Conservation (phyloP, 345 rosid genomes). For the Barbarea vulgaris region DNA sequence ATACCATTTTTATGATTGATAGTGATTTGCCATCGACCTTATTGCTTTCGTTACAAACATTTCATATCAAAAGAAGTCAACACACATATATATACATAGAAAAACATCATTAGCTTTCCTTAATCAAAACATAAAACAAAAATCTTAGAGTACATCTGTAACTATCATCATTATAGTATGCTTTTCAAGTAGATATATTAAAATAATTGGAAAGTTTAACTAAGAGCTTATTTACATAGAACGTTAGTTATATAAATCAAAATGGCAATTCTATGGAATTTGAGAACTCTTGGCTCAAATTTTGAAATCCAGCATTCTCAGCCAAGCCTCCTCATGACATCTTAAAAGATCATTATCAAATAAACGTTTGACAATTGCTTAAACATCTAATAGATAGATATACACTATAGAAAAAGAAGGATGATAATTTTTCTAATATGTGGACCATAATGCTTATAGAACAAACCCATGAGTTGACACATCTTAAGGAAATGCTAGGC, state of each 20-base stretch:
- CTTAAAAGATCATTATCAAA: neutral
- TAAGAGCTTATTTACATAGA: neutral
- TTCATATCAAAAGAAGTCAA: slow-evolving; percentile 35
- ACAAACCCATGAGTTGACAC: neutral
- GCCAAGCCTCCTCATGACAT: neutral
- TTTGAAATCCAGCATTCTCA: neutral
- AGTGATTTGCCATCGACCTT: slow-evolving; percentile 31
- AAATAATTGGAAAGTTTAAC: neutral
- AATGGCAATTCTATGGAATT: neutral
- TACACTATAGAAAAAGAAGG: neutral
- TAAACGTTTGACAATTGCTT: neutral
- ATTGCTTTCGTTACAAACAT: slow-evolving; percentile 40
- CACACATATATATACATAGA: neutral
- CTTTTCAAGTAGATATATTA: slow-evolving; percentile 13
- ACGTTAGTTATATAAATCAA: neutral
- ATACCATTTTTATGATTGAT: slow-evolving; percentile 39
- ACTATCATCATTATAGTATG: neutral
- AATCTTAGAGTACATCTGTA: neutral
- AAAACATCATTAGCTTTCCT: slow-evolving; percentile 26
- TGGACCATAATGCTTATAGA: neutral
- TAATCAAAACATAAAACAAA: slow-evolving; percentile 27
- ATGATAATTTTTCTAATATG: neutral
- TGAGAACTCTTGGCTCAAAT: neutral
- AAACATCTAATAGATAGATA: neutral
- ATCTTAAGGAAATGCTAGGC: neutral